These are phyloP conservation scores for Neoscytalidium dimidiatum DNA, from an alignment of 2,329 filamentous ascomycete species.

Conservation along the genomic window DNA sequence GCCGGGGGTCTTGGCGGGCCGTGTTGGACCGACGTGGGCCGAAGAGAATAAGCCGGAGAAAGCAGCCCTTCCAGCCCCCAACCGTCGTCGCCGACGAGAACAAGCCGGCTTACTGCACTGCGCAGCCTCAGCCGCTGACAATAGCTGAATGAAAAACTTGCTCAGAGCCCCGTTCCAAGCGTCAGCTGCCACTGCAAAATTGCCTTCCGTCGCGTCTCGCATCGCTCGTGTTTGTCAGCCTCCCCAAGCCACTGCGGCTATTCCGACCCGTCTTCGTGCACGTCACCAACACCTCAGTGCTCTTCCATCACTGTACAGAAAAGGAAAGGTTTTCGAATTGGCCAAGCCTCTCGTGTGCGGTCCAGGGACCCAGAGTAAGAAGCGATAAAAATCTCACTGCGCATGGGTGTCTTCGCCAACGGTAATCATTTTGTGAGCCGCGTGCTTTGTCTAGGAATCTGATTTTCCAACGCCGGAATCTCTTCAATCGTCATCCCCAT, in stretches of 20 bases:
- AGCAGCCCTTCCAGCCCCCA: background rate
- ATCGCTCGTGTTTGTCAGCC: background rate
- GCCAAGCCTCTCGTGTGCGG: too few species aligned
- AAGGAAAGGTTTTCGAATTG: background rate
- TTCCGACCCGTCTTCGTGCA: background rate
- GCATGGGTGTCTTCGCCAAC: too few species aligned
- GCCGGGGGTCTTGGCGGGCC: background rate
- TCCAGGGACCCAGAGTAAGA: too few species aligned
- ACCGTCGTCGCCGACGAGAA: constrained; percentile 8
- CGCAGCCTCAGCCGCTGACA: constrained; percentile 4
- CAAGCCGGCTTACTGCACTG: background rate
- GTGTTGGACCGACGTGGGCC: background rate
- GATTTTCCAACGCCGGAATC: too few species aligned
- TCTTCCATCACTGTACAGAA: background rate
- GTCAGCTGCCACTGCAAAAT: constrained; percentile 11
- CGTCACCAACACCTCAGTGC: background rate
- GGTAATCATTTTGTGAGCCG: too few species aligned
- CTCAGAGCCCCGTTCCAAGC: background rate
- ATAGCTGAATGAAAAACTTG: constrained; percentile 9
- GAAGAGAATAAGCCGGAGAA: constrained; percentile 9
- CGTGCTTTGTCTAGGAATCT: too few species aligned
- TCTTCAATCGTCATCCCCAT: too few species aligned
- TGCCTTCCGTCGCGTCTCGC: background rate
- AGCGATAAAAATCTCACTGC: too few species aligned
- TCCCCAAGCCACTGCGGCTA: background rate